Conservation (phyloP, 345 rosid species). For the Atalantia buxifolia region DNA sequence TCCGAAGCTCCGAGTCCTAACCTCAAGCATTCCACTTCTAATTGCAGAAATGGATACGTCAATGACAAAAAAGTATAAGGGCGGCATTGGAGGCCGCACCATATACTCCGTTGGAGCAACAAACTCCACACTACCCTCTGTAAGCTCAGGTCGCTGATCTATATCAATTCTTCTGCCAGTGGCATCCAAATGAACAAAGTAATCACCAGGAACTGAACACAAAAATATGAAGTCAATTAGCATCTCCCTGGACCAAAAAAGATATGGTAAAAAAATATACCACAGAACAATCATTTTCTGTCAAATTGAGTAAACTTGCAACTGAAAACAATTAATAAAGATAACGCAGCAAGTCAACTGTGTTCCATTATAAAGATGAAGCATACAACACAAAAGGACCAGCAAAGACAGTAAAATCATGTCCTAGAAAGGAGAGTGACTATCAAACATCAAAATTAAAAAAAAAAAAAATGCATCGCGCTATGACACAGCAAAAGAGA, state of each 20-base stretch:
- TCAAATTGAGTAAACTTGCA: not conserved
- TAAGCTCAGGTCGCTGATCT: slow-evolving; percentile 96
- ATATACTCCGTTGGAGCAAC: slow-evolving; percentile 98
- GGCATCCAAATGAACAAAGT: slow-evolving; percentile 90
- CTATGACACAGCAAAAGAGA: not conserved
- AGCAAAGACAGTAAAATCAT: not conserved
- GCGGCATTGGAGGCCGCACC: slow-evolving; percentile 99
- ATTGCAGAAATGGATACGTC: slow-evolving; percentile 91
- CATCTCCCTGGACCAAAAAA: not conserved
- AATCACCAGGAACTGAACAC: slow-evolving; percentile 86
- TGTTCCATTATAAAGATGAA: not conserved
- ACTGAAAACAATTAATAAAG: not conserved
- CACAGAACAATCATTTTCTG: not conserved
- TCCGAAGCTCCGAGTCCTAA: slow-evolving; percentile 34
- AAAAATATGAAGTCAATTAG: slow-evolving; percentile 15
- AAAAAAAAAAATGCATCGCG: not conserved
- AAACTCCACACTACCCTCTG: slow-evolving; percentile 87
- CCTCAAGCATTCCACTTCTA: slow-evolving; percentile 98
- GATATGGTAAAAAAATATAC: not conserved
- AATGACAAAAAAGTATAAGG: slow-evolving; percentile 88
- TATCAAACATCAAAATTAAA: not conserved
- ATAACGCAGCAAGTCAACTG: not conserved
- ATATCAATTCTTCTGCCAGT: slow-evolving; percentile 85
- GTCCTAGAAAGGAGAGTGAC: not conserved
- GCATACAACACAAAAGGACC: not conserved